Percentiles rank a stretch among this genome's conserved stretches.
phyloP scores from a whole-genome alignment of 2,329 filamentous ascomycete species.

The Macroventuria anomochaeta region DNA sequence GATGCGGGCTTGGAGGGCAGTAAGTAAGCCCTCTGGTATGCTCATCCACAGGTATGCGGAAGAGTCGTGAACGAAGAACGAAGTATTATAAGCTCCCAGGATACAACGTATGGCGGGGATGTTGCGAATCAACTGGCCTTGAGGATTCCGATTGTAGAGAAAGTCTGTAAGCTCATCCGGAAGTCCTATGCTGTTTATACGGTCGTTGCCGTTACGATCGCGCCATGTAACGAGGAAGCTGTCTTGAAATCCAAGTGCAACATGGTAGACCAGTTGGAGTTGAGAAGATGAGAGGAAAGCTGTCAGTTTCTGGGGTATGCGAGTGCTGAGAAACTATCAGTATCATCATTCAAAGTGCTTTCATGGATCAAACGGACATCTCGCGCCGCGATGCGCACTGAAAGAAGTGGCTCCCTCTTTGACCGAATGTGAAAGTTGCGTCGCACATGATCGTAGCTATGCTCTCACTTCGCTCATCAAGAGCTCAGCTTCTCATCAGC shows the following conservation, averaged over 20 bases:
- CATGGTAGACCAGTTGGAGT: constrained; percentile 36
- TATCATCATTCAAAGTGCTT: too few relatives aligned
- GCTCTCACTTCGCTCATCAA: not conserved
- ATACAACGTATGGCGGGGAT: constrained; percentile 38
- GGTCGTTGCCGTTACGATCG: constrained; percentile 32
- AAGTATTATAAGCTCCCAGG: constrained; percentile 43
- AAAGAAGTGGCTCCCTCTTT: constrained; percentile 45
- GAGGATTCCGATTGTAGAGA: constrained; percentile 25
- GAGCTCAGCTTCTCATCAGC: not conserved
- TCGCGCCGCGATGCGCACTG: constrained; percentile 39
- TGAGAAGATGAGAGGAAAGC: constrained; percentile 33
- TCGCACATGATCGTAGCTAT: constrained; percentile 37
- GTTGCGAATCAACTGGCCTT: constrained; percentile 23
- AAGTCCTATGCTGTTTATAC: constrained; percentile 34
- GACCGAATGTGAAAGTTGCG: constrained; percentile 43
- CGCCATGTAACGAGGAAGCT: constrained; percentile 47
- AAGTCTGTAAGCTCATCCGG: constrained; percentile 37
- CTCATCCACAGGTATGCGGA: constrained; percentile 43
- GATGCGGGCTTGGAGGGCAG: constrained; percentile 37
- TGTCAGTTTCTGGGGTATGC: constrained; percentile 37
- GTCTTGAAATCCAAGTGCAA: constrained; percentile 42
- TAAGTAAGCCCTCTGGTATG: constrained; percentile 33
- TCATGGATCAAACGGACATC: constrained; percentile 25
- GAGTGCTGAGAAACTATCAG: constrained; percentile 24
- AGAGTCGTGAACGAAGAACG: constrained; percentile 42